Percentiles rank a stretch among this genome's conserved stretches.
Conservation (phyloP, 1,284 basidiomycete genomes). For the Xerocomus amazonicus region DNA sequence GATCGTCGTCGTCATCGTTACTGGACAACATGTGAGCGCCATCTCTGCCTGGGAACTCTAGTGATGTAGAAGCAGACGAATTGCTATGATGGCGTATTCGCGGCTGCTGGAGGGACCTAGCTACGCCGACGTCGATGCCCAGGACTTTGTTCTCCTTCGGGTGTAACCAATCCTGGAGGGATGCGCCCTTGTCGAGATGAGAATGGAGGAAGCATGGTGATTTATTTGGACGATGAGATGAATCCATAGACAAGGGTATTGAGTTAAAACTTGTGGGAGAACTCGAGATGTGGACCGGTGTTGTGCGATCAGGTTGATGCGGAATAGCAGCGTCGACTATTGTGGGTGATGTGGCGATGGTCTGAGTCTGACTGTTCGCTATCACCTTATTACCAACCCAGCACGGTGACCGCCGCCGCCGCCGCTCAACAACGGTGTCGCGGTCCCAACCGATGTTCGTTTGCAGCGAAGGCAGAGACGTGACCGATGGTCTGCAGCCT, state of each 20-base stretch:
- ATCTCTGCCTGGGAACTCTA: constrained; percentile 21
- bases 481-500: constrained; percentile 39
- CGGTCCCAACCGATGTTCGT: constrained; percentile 46
- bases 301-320: constrained; percentile 15
- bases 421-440: constrained; percentile 42
- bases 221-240: constrained; percentile 36
- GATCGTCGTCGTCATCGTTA: constrained; percentile 64
- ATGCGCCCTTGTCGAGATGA: constrained; percentile 72
- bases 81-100: constrained; percentile 15
- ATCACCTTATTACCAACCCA: constrained; percentile 22
- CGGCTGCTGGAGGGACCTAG: constrained; percentile 44
- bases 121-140: constrained; percentile 44
- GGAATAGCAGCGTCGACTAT: constrained; percentile 27
- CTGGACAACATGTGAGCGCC: constrained; percentile 25
- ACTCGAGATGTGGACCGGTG: constrained; percentile 25
- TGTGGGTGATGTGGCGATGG: constrained; percentile 23
- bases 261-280: constrained; percentile 29
- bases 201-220: constrained; percentile 89
- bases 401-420: constrained; percentile 12
- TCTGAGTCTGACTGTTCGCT: not conserved
- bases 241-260: constrained; percentile 35
- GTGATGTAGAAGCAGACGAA: constrained; percentile 9
- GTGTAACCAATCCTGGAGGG: constrained; percentile 67
- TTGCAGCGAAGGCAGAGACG: constrained; percentile 38
- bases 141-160: constrained; percentile 42